Evolutionary conservation across 208 protist genomes (phyloP).

Genomic region (Acanthamoeba healyi): DNA sequence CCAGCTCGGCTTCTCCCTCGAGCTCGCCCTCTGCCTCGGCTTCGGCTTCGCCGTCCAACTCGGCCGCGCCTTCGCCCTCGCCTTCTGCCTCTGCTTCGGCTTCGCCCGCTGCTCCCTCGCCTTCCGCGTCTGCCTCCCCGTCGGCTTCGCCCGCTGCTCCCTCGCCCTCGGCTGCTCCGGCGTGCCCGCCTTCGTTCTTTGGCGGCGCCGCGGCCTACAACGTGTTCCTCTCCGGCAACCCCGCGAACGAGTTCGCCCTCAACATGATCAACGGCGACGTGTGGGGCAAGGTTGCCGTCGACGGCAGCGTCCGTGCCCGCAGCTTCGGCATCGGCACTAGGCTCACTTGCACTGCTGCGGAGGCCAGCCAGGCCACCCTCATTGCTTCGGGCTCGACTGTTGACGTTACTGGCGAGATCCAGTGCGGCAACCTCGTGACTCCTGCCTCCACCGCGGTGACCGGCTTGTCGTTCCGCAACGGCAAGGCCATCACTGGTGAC

Average conservation of each 20-base stretch:
- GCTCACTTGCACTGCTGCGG: background rate
- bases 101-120: background rate
- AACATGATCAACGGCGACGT: conserved; percentile 6
- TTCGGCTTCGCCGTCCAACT: background rate
- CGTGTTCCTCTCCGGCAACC: background rate
- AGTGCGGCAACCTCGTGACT: conserved; percentile 15
- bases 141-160: background rate
- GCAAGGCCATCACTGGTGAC: background rate
- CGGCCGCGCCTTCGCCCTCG: background rate
- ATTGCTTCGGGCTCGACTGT: background rate
- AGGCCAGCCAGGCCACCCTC: background rate
- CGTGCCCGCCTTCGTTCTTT: background rate
- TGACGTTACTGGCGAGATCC: background rate
- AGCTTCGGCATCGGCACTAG: conserved; percentile 7
- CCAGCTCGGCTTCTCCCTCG: background rate
- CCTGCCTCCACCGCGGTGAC: background rate
- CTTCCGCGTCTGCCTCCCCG: background rate
- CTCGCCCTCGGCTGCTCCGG: background rate
- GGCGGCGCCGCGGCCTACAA: background rate
- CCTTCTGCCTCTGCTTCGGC: background rate
- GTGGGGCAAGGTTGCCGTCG: background rate
- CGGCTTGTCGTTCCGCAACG: background rate
- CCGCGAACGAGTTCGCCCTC: background rate
- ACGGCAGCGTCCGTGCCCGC: background rate
- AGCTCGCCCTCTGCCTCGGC: background rate